These are phyloP conservation scores for Tylopilus orsonianus DNA, from an alignment of 1,284 basidiomycete genomes.

Conservation along the genomic window DNA sequence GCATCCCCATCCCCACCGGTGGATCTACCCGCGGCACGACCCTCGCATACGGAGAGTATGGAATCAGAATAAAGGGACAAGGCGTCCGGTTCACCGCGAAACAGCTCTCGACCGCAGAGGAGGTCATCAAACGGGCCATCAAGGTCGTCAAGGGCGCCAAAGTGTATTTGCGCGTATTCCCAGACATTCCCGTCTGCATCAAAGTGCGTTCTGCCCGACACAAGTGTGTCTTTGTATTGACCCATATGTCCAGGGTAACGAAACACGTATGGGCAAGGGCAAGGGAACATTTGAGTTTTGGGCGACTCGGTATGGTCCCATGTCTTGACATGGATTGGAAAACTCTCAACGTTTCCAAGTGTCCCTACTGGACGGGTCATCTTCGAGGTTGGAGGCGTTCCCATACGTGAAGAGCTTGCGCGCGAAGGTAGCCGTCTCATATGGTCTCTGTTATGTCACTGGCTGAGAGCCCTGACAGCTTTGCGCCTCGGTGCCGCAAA, in stretches of 20 bases:
- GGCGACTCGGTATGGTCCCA: slow-evolving; percentile 77
- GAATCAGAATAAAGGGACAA: slow-evolving; percentile 83
- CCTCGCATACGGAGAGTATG: slow-evolving; percentile 89
- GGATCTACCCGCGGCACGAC: slow-evolving; percentile 95
- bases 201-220: slow-evolving; percentile 57
- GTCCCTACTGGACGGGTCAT: slow-evolving; percentile 91
- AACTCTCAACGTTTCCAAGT: slow-evolving; percentile 40
- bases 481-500: slow-evolving; percentile 89
- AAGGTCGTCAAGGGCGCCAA: slow-evolving; percentile 91
- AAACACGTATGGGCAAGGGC: slow-evolving; percentile 99
- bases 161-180: slow-evolving; percentile 89
- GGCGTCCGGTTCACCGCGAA: slow-evolving; percentile 88
- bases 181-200: slow-evolving; percentile 95
- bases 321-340: neutral
- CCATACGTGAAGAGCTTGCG: slow-evolving; percentile 91
- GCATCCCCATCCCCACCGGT: slow-evolving; percentile 79
- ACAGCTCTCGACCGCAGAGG: slow-evolving; percentile 85
- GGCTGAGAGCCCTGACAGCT: slow-evolving; percentile 47
- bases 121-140: slow-evolving; percentile 88
- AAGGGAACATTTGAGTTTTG: slow-evolving; percentile 98
- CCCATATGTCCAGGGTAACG: slow-evolving; percentile 73
- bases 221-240: slow-evolving; percentile 3
- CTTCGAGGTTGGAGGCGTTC: slow-evolving; percentile 91
- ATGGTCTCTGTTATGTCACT: neutral
- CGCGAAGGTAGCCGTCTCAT: slow-evolving; percentile 65